Conservation (phyloP, 495 filamentous ascomycete species). For the Polyplosphaeria fusca region DNA sequence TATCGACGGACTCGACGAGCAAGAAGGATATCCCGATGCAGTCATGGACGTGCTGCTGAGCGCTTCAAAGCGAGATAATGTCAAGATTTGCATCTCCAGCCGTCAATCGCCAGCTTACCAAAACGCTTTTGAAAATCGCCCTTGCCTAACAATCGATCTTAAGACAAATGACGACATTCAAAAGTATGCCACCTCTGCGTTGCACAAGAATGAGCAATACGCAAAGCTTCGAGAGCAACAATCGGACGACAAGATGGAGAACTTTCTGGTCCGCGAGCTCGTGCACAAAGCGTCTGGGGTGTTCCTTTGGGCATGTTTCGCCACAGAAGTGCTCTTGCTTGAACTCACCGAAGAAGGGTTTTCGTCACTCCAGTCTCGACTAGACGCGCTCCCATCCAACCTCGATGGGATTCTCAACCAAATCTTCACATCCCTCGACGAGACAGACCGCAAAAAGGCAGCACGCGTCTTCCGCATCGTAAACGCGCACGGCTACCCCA, state of each 20-base stretch:
- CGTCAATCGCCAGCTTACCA: constrained; percentile 7
- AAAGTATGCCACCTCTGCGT: not conserved
- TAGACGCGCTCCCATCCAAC: constrained; percentile 8
- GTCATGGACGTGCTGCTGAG: constrained; percentile 7
- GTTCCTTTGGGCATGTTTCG: constrained; percentile 13
- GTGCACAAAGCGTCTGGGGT: constrained; percentile 13
- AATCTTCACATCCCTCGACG: constrained; percentile 1
- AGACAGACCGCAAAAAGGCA: constrained; percentile 6
- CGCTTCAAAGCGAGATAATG: constrained; percentile 1
- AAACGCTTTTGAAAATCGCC: constrained; percentile 5
- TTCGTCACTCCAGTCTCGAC: not conserved
- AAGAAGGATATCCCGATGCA: not conserved
- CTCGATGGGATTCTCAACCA: constrained; percentile 3
- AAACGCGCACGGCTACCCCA: constrained; percentile 15
- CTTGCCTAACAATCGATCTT: constrained; percentile 3
- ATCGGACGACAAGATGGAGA: constrained; percentile 5
- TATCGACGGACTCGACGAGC: constrained; percentile 22
- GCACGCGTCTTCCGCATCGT: constrained; percentile 2
- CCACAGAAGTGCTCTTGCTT: not conserved
- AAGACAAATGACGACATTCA: constrained; percentile 1
- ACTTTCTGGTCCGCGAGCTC: constrained; percentile 2
- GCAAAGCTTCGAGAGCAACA: not conserved
- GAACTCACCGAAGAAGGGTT: constrained; percentile 1
- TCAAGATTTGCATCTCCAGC: constrained; percentile 20
- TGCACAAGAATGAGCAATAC: constrained; percentile 2